These are phyloP conservation scores for Gossypium davidsonii DNA, from an alignment of 441 rosid species.

Conservation along the genomic window DNA sequence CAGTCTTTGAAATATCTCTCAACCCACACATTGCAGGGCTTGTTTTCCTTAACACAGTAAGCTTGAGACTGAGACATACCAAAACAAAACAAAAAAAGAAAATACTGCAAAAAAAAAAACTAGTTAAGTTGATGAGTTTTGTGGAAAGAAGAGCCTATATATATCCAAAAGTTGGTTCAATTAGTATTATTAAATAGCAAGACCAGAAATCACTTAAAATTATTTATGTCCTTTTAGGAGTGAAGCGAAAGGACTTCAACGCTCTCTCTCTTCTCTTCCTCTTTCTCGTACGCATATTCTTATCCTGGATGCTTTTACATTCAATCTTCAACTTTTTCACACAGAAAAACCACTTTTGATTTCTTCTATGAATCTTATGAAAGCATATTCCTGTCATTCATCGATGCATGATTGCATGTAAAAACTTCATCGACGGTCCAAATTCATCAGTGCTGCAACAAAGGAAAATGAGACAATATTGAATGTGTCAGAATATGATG, in stretches of 20 bases:
- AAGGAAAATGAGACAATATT: background rate
- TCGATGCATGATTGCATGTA: background rate
- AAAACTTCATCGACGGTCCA: background rate
- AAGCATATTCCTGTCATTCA: background rate
- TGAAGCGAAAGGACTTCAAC: background rate
- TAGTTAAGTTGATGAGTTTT: background rate
- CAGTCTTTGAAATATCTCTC: conserved; percentile 70
- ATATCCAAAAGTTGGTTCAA: background rate
- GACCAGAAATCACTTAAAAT: background rate
- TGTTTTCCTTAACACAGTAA: conserved; percentile 50
- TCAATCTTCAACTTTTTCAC: background rate
- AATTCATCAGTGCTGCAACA: background rate
- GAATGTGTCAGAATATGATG: background rate
- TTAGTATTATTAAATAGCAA: background rate
- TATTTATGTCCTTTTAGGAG: background rate
- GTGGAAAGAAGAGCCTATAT: background rate
- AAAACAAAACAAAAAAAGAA: too few species aligned
- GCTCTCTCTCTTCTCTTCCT: too few species aligned
- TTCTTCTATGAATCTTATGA: background rate
- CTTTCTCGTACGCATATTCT: background rate
- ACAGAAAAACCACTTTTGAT: background rate
- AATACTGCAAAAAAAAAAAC: background rate
- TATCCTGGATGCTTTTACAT: background rate
- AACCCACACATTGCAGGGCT: conserved; percentile 61
- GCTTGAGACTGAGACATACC: conserved; percentile 23